phyloP scores from a whole-genome alignment of 192 early-diverging fungal genomes.

The Coemansia sp. region DNA sequence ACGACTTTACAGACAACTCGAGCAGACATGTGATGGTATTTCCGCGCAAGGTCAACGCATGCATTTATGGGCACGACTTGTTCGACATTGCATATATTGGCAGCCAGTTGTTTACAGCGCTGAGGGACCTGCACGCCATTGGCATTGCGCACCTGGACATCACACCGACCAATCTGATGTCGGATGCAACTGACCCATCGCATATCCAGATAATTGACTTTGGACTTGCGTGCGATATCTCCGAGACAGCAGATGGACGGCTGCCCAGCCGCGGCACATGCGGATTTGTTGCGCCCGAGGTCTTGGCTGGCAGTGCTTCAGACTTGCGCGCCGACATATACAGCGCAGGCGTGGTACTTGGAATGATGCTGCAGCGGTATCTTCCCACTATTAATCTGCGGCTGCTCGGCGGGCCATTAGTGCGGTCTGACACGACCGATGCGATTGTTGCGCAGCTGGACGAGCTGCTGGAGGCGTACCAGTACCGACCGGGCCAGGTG shows the following conservation, averaged over 20 bases:
- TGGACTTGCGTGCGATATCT: conserved; percentile 63
- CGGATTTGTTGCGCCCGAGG: conserved; percentile 73
- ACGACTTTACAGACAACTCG: conserved; percentile 62
- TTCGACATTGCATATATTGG: conserved; percentile 55
- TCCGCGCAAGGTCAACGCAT: conserved; percentile 56
- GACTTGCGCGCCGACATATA: conserved; percentile 65
- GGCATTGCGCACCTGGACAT: conserved; percentile 71
- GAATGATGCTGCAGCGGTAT: conserved; percentile 74
- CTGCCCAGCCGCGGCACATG: conserved; percentile 69
- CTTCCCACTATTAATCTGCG: conserved; percentile 63
- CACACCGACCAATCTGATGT: conserved; percentile 64
- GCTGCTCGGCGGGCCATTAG: conserved; percentile 67
- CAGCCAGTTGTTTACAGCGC: conserved; percentile 56
- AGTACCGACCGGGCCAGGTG: conserved; percentile 31
- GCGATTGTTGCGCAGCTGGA: conserved; percentile 56
- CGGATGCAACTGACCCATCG: conserved; percentile 49
- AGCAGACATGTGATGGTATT: conserved; percentile 62
- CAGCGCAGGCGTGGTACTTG: conserved; percentile 67
- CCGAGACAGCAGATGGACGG: conserved; percentile 15
- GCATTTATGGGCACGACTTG: conserved; percentile 57
- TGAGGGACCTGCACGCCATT: conserved; percentile 61
- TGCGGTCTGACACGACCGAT: conserved; percentile 68
- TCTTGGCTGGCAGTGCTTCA: conserved; percentile 39
- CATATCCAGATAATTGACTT: conserved; percentile 73
- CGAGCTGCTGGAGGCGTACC: conserved; percentile 52